Evolutionary conservation across 306 rosid species (phyloP).

Genomic region (Glycine soja): DNA sequence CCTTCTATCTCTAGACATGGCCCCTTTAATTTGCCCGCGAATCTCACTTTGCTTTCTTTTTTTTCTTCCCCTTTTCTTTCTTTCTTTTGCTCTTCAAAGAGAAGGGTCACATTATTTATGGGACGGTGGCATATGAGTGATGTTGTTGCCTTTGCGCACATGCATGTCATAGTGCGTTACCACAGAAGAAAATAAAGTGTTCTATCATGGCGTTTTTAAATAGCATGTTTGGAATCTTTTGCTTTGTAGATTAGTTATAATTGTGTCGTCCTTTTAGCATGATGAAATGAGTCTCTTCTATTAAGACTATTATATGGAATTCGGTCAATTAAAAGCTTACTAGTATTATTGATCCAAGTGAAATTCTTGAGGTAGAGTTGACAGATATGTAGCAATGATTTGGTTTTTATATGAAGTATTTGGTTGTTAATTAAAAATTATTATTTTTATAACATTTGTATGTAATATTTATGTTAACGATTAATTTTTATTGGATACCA

Average conservation of each 20-base stretch:
- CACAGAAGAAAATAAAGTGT: conserved; percentile 38
- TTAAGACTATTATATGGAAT: conserved; percentile 10
- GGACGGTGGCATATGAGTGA: conserved; percentile 56
- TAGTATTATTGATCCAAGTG: background rate
- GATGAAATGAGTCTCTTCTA: background rate
- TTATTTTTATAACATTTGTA: too few species aligned
- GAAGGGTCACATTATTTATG: conserved; percentile 40
- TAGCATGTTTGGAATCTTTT: conserved; percentile 46
- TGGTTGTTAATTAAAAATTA: background rate
- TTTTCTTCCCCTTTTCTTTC: too few species aligned
- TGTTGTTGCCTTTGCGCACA: conserved; percentile 49
- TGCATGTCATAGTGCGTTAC: conserved; percentile 53
- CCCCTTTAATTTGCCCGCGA: conserved; percentile 48
- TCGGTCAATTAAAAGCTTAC: background rate
- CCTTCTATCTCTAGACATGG: too few species aligned
- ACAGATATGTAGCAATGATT: background rate
- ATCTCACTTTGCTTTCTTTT: background rate
- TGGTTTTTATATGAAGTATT: background rate
- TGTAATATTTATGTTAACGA: too few species aligned
- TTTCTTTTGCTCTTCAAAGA: background rate
- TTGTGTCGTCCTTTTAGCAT: conserved; percentile 26
- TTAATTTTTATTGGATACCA: too few species aligned
- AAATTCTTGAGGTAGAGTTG: background rate
- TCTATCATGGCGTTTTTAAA: conserved; percentile 21
- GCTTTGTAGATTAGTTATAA: conserved; percentile 33